Evolutionary conservation across 2,329 filamentous ascomycete genomes (phyloP), one percentile per base, ranked within the genome.

Genomic region (Celoporthe dispersa): DNA sequence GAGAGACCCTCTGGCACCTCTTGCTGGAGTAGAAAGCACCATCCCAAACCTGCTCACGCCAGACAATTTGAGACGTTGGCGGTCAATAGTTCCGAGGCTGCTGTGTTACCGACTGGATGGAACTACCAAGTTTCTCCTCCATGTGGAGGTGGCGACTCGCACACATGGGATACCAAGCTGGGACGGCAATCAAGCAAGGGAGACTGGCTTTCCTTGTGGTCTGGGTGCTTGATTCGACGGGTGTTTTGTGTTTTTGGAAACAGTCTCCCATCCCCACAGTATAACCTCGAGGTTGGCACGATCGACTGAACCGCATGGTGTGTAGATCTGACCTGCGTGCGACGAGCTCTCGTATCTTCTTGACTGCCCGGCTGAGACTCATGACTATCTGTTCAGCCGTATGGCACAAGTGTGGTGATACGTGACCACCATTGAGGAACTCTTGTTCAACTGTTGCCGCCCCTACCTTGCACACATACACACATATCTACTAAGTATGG

Each of bases 21-120:
- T 60, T 57, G 28, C 19, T 37, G 19, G 33, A 3, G 33, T 33
- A n/a, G 31, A 35, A 11, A 37, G 19, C 33, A 33, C 16, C 57
- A 31, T 48, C n/a, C 31, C 37, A 41, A 64, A 48, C 61, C 39
- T 64, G 37, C 61, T 64, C 61, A 57, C 53, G 25, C 53, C 53
- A 31, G 53, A 31, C n/a, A 28, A 16, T 31, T 55, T 28, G 41
- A 41, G 61, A 39, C 37, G 37, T 39, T 14, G 63, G 55, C 55
- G 25, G 14, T 35, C 55, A 28, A 55, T 16, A 55, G 25, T 16
- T 48, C 22, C 44, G 11, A 48, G 44, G 22, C 22, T 48, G 44
- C 44, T n/a, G 44, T 48, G 16, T 12, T 53, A 57, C 53, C 53
- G 53, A 57, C 25, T 57, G 53, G 28, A 31, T 31, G 53, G 53